phyloP scores from a whole-genome alignment of 108 stramenopile genomes.

The Skeletonema costatum region DNA sequence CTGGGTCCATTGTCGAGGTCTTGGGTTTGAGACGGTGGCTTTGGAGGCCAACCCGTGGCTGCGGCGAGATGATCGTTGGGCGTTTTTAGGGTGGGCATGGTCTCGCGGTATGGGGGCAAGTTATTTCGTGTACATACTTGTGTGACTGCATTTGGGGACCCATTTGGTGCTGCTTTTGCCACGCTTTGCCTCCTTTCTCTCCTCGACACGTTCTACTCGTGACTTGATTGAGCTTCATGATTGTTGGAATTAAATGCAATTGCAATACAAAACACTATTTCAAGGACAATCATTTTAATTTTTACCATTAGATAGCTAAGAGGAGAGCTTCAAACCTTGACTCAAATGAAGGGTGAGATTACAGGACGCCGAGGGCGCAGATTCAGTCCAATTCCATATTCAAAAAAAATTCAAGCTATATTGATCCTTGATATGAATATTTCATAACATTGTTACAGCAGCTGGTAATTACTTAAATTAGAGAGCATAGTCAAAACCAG shows the following conservation, averaged over 20 bases:
- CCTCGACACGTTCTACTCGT: neutral
- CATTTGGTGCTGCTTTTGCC: no score
- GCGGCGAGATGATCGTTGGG: conserved; percentile 20
- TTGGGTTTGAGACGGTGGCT: conserved; percentile 1
- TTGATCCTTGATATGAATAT: no score
- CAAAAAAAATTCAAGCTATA: no score
- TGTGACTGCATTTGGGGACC: no score
- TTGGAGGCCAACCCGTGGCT: conserved; percentile 2
- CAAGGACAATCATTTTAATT: neutral
- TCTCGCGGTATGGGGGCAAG: neutral
- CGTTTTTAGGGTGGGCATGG: conserved; percentile 38
- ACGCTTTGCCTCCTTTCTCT: neutral
- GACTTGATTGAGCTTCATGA: neutral
- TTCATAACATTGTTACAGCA: no score
- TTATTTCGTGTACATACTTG: conserved; percentile 2
- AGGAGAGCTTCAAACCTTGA: neutral
- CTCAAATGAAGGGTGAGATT: neutral
- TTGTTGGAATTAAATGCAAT: neutral
- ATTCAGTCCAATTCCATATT: neutral
- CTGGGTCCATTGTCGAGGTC: conserved; percentile 6
- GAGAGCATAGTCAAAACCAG: neutral
- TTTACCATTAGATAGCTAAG: neutral
- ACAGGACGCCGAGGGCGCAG: neutral
- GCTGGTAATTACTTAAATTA: no score
- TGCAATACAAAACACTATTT: neutral